These are phyloP conservation scores for Chlorella sp. DNA, from an alignment of 139 green algal species.

Conservation along the genomic window DNA sequence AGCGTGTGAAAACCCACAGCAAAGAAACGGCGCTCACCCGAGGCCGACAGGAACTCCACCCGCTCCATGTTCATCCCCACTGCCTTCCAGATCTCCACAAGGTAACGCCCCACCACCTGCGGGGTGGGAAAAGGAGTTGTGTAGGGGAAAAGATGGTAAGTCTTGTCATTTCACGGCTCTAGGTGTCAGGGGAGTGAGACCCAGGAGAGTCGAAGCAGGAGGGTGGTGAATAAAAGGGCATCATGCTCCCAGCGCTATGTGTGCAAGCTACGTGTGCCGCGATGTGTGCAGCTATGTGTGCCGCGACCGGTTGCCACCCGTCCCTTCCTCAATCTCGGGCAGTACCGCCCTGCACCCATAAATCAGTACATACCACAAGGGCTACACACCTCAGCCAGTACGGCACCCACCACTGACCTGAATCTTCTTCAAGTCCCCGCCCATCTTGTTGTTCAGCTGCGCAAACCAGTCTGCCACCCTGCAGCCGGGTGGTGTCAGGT, in stretches of 20 bases:
- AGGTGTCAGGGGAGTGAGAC: no score
- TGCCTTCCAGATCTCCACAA: slow-evolving; percentile 99
- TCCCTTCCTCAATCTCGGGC: no score
- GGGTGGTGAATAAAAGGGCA: neutral
- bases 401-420: slow-evolving; percentile 55
- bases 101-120: slow-evolving; percentile 89
- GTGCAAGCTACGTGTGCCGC: no score
- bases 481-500: neutral
- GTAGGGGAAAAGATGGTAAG: no score
- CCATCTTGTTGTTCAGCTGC: slow-evolving; percentile 99
- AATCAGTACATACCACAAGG: neutral
- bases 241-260: neutral
- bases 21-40: slow-evolving; percentile 70
- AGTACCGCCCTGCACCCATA: neutral
- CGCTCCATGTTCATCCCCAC: slow-evolving; percentile 94
- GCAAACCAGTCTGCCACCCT: slow-evolving; percentile 96
- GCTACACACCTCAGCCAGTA: neutral
- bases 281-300: no score
- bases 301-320: no score
- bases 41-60: slow-evolving; percentile 85
- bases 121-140: neutral
- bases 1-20: no score
- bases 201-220: neutral
- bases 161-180: no score
- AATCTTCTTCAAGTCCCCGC: slow-evolving; percentile 99